Percentiles rank a stretch among this genome's conserved stretches.
Evolutionary conservation across 2,329 filamentous ascomycete genomes (phyloP).

Genomic region (Penicillium italicum): DNA sequence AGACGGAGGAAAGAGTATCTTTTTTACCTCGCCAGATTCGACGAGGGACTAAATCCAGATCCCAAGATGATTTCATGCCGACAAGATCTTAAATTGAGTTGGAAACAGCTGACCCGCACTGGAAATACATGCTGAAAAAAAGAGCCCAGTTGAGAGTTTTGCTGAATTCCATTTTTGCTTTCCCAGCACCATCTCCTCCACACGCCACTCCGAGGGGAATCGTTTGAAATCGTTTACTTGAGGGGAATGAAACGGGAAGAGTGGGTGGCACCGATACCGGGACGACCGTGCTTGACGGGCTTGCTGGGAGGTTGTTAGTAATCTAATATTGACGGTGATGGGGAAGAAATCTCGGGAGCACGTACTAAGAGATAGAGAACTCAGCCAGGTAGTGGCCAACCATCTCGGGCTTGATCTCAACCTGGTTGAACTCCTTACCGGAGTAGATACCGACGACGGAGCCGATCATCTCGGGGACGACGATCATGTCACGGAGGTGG

Average conservation of each 20-base stretch:
- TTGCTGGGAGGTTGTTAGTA: constrained; percentile 67
- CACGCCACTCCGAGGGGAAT: constrained; percentile 38
- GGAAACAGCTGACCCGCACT: constrained; percentile 40
- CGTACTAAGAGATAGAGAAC: constrained; percentile 99
- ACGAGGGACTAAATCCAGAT: constrained; percentile 30
- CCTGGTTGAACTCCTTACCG: constrained; percentile 99
- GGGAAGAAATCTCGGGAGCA: constrained; percentile 32
- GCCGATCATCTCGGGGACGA: constrained; percentile 99
- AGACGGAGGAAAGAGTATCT: constrained; percentile 12
- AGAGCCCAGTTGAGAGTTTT: constrained; percentile 29
- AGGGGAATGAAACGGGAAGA: constrained; percentile 99
- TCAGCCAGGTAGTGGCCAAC: constrained; percentile 99
- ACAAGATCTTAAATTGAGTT: constrained; percentile 42
- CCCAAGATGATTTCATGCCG: constrained; percentile 30
- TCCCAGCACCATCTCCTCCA: constrained; percentile 37
- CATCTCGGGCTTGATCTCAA: constrained; percentile 99
- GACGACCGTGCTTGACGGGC: constrained; percentile 99
- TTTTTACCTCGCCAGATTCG: constrained; percentile 45
- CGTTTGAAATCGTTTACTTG: constrained; percentile 67
- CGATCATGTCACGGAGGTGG: constrained; percentile 99
- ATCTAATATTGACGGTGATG: background rate
- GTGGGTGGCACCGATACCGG: constrained; percentile 99
- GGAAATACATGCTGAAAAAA: constrained; percentile 41
- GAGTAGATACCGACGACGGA: constrained; percentile 99
- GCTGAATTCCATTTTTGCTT: constrained; percentile 34